A percentile compares a stretch with the other conserved stretches of the same genome.
Evolutionary conservation across 306 rosid species (phyloP).

Genomic region (Spatholobus suberectus): DNA sequence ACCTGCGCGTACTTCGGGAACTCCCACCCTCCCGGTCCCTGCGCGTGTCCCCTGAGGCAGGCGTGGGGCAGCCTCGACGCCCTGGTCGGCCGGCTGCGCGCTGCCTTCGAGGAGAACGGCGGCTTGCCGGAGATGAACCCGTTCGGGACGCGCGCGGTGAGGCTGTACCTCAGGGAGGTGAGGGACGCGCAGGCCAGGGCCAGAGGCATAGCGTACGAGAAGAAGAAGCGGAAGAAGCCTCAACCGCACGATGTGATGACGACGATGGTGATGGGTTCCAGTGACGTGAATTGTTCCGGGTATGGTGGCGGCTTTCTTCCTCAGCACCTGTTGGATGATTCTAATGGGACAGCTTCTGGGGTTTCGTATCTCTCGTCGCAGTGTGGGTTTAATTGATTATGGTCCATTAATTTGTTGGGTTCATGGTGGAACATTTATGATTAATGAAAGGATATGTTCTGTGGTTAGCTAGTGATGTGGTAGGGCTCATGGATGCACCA

Average conservation of each 20-base stretch:
- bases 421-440: neutral
- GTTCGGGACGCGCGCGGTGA: constrained; percentile 72
- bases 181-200: constrained; percentile 67
- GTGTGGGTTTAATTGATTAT: neutral
- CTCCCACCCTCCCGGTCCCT: constrained; percentile 72
- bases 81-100: constrained; percentile 64
- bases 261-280: neutral
- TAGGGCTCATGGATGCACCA: constrained; percentile 31
- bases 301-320: constrained; percentile 20
- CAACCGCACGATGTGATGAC: neutral
- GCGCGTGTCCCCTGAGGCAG: constrained; percentile 67
- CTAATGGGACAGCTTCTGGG: neutral
- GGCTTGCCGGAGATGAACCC: constrained; percentile 59
- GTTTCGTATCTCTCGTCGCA: constrained; percentile 34
- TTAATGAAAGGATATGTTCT: neutral
- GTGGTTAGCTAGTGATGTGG: constrained; percentile 16
- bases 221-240: constrained; percentile 60
- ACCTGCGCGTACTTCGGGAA: constrained; percentile 72
- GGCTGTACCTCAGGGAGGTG: constrained; percentile 63
- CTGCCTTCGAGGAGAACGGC: constrained; percentile 81
- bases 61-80: constrained; percentile 58
- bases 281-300: neutral
- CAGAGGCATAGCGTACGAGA: constrained; percentile 73
- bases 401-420: neutral
- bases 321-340: constrained; percentile 28